phyloP scores from a whole-genome alignment of 2,329 filamentous ascomycete genomes.

The Stagonosporopsis cucurbitacearum region DNA sequence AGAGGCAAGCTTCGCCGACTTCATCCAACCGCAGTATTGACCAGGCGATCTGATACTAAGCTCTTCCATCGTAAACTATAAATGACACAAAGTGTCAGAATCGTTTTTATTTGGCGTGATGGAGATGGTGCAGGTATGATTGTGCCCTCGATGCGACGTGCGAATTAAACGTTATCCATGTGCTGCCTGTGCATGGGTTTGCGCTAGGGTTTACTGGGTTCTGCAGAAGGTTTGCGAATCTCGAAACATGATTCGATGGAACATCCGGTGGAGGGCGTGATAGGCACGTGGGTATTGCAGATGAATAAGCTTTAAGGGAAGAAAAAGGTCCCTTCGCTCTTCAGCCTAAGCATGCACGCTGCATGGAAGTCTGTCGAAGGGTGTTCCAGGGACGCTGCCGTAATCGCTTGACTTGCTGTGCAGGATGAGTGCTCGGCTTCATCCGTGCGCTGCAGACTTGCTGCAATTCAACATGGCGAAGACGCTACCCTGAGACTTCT shows the following conservation, averaged over 20 bases:
- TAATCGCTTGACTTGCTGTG: conserved; percentile 8
- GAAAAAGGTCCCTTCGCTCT: not conserved
- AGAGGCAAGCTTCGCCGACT: not conserved
- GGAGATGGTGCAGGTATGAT: not conserved
- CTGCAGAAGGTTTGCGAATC: not conserved
- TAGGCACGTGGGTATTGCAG: not conserved
- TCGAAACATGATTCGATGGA: not conserved
- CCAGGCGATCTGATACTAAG: not conserved
- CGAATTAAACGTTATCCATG: not conserved
- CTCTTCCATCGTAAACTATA: not conserved
- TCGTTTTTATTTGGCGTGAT: not conserved
- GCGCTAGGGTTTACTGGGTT: not conserved
- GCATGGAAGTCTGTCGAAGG: conserved; percentile 3
- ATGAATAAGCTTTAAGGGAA: not conserved
- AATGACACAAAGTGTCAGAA: conserved; percentile 9
- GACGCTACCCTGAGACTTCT: conserved; percentile 36
- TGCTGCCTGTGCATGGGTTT: not conserved
- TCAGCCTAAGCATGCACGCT: conserved; percentile 5
- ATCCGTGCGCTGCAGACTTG: conserved; percentile 15
- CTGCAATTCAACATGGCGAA: conserved; percentile 22
- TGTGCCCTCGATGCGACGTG: not conserved
- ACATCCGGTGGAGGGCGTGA: not conserved
- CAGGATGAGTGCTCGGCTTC: conserved; percentile 1
- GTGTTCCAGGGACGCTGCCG: not conserved
- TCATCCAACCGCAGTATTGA: conserved; percentile 1